Base-by-base conservation (phyloP, 2,329 filamentous ascomycete species). In the Xylaria hypoxylon region DNA sequence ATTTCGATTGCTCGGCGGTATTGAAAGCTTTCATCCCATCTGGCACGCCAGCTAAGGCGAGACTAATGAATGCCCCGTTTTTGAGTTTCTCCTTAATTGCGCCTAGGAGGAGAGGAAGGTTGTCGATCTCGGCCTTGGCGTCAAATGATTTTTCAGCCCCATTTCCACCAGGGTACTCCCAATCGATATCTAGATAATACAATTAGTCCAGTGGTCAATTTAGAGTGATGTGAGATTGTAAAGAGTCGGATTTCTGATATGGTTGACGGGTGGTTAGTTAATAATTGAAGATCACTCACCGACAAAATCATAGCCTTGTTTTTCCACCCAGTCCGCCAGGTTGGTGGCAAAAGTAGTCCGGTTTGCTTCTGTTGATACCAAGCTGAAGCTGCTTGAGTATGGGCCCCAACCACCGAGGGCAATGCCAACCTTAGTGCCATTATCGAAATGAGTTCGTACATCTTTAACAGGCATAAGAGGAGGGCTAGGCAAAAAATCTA, bases 131-230 rank as follows among this genome's bases (percentile, higher is more conserved):
- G 26, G 28, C 33, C 15, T 28, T 7, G 3, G 59, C 44, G n/a
- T 63, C 42, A 4, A 24, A 24, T 33, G 57, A n/a, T 2, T n/a
- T 11, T 15, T 31, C 35, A n/a, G 28, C 59, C 13, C 66, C 66
- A 35, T 64, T 57, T 51, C 66, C 66, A 33, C 66, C 66, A 5
- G 66, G 66, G 11, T 68, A 68, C 45, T 68, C 66, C 66, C 66
- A 68, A 38, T 68, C 66, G 33, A 66, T 60, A 22, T 68, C 66
- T 68, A 19, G 17, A 45, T 24, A 19, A 0, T 5, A 53, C 2
- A 11, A 10, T 64, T 57, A 67, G 52, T 15, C 19, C 2, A 31
- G 47, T 5, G 22, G 6, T 10, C 3, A 1, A 7, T 22, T 38
- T 26, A 7, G 19, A 17, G 13, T 31, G 31, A n/a, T 3, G 3